A percentile compares a stretch with the other conserved stretches of the same genome.
Evolutionary conservation across 1,139 yeast species (phyloP).

Genomic region (Geotrichum reessii): DNA sequence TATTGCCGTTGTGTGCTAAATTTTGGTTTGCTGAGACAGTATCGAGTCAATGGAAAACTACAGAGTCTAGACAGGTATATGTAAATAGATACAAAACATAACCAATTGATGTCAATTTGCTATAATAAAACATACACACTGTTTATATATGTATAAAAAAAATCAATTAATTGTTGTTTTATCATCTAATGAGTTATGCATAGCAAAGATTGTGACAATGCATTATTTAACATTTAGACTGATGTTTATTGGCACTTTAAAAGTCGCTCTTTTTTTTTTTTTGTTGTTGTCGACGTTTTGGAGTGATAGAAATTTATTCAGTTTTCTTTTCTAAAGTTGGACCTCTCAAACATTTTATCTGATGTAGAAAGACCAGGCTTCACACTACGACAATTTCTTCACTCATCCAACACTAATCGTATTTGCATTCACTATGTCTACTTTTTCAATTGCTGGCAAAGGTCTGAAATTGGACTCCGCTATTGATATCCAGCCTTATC

Average conservation of each 20-base stretch:
- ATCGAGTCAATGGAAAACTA: not conserved
- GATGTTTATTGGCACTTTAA: too few species aligned
- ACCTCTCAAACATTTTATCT: not conserved
- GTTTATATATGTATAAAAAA: too few species aligned
- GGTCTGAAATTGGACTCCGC: slow-evolving; percentile 68
- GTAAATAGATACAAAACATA: too few species aligned
- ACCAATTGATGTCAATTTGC: not conserved
- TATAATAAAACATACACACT: too few species aligned
- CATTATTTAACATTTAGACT: too few species aligned
- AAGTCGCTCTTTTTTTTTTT: too few species aligned
- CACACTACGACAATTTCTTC: not conserved
- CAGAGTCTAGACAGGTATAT: not conserved
- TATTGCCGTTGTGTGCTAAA: too few species aligned
- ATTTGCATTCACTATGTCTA: slow-evolving; percentile 8
- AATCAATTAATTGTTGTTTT: too few species aligned
- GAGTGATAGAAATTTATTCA: not conserved
- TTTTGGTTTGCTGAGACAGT: too few species aligned
- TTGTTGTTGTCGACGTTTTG: not conserved
- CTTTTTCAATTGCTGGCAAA: slow-evolving; percentile 62
- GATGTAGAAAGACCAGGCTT: not conserved
- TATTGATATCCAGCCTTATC: slow-evolving; percentile 64
- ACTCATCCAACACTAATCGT: not conserved
- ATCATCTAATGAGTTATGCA: too few species aligned
- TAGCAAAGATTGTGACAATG: not conserved
- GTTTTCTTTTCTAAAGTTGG: not conserved